Evolutionary conservation across 176 grass and related monocot species (phyloP), one percentile per base, ranked within the genome.

Genomic region (Phragmites australis): DNA sequence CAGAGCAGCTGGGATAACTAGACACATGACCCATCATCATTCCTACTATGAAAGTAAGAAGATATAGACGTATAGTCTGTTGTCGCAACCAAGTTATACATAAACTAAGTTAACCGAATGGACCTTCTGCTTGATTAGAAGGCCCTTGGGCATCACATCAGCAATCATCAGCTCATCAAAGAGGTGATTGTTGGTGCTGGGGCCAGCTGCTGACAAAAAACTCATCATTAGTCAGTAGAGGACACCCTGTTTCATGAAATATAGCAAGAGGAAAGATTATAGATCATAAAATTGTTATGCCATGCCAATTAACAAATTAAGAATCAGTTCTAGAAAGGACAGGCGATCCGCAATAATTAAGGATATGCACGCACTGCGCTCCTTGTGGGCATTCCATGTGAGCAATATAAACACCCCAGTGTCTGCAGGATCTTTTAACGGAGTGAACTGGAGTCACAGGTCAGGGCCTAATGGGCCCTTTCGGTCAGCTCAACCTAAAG

Each of bases 31-130:
- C 50, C 76, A 46, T 19, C 69, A 49, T 16, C 9, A 19, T 19
- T 54, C 45, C 52, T 59, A 75, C 31, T 75, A 76, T 76, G 69
- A 66, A 67, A 48, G 6, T 18, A 82, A 37, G 37, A 70, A 52
- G 29, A 44, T 73, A 31, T 23, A 76, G 9, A 63, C n/a, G n/a
- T n/a, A n/a, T n/a, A n/a, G 22, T 53, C 52, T 34, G 9, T 43
- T 1, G 0, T 18, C 42, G 72, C 41, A 16, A 44, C 12, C 23
- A 62, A 63, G 63, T 47, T 5, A 37, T 9, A 49, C 14, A 31
- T 3, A n/a, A n/a, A n/a, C n/a, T 49, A 34, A 50, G 51, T 1
- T 9, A 10, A 6, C 19, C 3, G 5, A 76, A 54, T 63, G 55
- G 43, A 16, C 40, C 34, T 78, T 27, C 44, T 15, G 54, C 49